Percentiles rank a stretch among this genome's conserved stretches.
Evolutionary conservation across 176 grass and related monocot genomes (phyloP).

Genomic region (Aegilops umbellulata): DNA sequence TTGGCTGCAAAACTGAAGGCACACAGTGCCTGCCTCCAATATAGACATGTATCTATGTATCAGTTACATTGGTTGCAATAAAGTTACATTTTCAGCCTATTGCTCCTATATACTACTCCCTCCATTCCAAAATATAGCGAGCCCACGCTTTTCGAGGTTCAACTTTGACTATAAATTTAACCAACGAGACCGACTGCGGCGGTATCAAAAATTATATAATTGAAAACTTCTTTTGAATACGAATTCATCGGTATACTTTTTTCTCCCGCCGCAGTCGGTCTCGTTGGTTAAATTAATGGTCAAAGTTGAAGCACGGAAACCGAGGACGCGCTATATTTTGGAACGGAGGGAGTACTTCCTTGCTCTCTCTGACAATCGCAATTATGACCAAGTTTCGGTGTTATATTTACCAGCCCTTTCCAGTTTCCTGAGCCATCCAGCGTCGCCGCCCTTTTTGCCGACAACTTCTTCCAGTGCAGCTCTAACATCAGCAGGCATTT

Average conservation of each 20-base stretch:
- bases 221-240: no score
- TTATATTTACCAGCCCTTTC: not conserved
- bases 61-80: constrained; percentile 18
- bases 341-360: no score
- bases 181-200: no score
- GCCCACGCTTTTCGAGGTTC: no score
- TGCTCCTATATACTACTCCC: not conserved
- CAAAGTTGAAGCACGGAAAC: no score
- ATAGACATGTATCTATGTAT: not conserved
- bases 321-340: no score
- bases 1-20: not conserved
- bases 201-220: no score
- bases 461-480: constrained; percentile 72
- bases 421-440: not conserved
- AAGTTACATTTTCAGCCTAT: constrained; percentile 10
- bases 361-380: not conserved
- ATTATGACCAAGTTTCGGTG: not conserved
- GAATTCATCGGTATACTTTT: no score
- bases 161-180: no score
- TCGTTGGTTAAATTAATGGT: no score
- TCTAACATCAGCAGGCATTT: constrained; percentile 89
- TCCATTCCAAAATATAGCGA: no score
- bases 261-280: no score
- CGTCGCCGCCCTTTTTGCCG: not conserved
- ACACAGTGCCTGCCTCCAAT: not conserved